phyloP scores from a whole-genome alignment of 2,329 filamentous ascomycete genomes.

The Didymella lethalis region DNA sequence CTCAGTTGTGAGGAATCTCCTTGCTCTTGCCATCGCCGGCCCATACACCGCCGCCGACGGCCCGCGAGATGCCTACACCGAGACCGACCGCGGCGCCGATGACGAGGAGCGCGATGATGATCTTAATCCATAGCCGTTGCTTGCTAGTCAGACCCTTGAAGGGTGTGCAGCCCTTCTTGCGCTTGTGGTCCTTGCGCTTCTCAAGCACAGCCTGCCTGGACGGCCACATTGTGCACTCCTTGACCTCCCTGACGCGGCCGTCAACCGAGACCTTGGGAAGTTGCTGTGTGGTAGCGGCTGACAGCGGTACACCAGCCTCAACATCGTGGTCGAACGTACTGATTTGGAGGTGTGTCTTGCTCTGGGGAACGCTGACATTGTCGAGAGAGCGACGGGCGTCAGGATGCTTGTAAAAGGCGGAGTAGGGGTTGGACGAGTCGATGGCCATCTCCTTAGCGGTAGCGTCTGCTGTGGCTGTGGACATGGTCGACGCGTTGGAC shows the following conservation, averaged over 20 bases:
- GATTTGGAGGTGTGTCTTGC: constrained; percentile 46
- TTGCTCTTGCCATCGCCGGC: constrained; percentile 49
- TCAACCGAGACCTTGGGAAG: constrained; percentile 52
- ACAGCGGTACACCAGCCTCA: constrained; percentile 46
- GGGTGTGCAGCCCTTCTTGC: constrained; percentile 50
- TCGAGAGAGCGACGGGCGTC: constrained; percentile 55
- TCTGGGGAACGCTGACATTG: constrained; percentile 29
- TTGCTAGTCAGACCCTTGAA: constrained; percentile 54
- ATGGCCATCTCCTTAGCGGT: constrained; percentile 40
- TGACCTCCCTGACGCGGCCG: constrained; percentile 54
- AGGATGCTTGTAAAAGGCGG: constrained; percentile 59
- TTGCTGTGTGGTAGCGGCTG: constrained; percentile 51
- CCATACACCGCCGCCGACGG: constrained; percentile 59
- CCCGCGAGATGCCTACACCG: constrained; percentile 58
- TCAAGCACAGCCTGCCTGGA: constrained; percentile 57
- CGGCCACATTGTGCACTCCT: constrained; percentile 63
- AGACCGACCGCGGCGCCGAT: constrained; percentile 57
- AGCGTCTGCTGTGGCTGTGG: constrained; percentile 45
- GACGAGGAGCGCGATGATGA: constrained; percentile 55
- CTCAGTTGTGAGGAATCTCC: constrained; percentile 43
- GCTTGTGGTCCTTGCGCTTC: constrained; percentile 51
- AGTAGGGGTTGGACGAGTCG: constrained; percentile 53
- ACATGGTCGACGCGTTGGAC: constrained; percentile 45
- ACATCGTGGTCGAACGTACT: constrained; percentile 52
- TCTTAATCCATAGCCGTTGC: constrained; percentile 56